Conservation (phyloP, 352 stramenopile genomes). For the Phytophthora idaei region DNA sequence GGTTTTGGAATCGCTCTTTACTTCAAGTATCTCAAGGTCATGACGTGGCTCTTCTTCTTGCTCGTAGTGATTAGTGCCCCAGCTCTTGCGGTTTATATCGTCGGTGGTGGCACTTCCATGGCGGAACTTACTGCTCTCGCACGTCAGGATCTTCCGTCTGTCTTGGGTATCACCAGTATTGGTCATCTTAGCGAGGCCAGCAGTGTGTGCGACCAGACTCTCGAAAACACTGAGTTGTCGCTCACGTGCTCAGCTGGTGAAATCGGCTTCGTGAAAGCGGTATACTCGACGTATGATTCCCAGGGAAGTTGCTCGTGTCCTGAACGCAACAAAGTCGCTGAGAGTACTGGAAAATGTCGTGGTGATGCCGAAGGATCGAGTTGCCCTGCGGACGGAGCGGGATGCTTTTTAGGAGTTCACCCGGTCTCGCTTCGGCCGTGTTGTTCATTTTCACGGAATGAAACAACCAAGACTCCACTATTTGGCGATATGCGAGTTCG, state of each 20-base stretch:
- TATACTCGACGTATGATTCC: conserved; percentile 68
- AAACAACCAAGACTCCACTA: conserved; percentile 33
- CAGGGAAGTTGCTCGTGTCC: conserved; percentile 76
- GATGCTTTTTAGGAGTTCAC: conserved; percentile 73
- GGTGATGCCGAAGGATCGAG: conserved; percentile 35
- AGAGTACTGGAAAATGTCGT: conserved; percentile 58
- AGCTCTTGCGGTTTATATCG: conserved; percentile 65
- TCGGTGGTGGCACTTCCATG: conserved; percentile 61
- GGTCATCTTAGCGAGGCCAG: conserved; percentile 74
- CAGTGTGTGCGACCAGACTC: conserved; percentile 71
- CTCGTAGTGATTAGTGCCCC: conserved; percentile 71
- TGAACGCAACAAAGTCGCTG: conserved; percentile 67
- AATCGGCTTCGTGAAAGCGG: conserved; percentile 78
- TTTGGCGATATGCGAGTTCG: conserved; percentile 70
- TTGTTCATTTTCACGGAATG: conserved; percentile 53
- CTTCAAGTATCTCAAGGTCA: conserved; percentile 90
- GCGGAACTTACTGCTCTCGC: conserved; percentile 65
- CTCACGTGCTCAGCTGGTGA: conserved; percentile 71
- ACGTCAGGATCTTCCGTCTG: conserved; percentile 66
- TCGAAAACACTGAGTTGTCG: conserved; percentile 51
- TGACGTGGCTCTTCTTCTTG: conserved; percentile 84
- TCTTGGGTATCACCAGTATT: conserved; percentile 84
- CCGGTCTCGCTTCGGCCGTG: conserved; percentile 69
- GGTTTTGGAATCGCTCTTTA: conserved; percentile 78
- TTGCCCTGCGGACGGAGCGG: conserved; percentile 51